Percentiles rank a stretch among this genome's conserved stretches.
phyloP scores from a whole-genome alignment of 495 filamentous ascomycete species.

The Physcia stellaris region DNA sequence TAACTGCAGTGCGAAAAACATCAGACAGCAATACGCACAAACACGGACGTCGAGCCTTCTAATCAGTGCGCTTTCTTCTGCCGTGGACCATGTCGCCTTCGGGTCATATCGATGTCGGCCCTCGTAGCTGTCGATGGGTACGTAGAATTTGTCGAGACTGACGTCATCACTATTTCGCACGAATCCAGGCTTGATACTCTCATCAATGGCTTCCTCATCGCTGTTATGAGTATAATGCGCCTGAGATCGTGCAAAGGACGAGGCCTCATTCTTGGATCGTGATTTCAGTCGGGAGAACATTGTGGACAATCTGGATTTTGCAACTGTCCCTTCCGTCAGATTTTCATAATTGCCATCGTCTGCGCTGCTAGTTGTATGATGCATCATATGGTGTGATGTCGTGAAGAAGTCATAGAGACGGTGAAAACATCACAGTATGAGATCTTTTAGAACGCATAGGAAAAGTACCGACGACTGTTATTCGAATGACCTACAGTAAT shows the following conservation, averaged over 20 bases:
- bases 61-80: constrained; percentile 55
- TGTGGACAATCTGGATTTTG: neutral
- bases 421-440: too few relatives aligned
- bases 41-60: constrained; percentile 43
- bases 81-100: constrained; percentile 51
- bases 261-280: constrained; percentile 1
- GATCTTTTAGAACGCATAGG: too few relatives aligned
- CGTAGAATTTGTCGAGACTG: constrained; percentile 30
- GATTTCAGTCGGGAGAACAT: constrained; percentile 3
- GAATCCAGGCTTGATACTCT: too few relatives aligned
- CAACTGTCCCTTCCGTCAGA: neutral
- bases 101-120: constrained; percentile 67
- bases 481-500: too few relatives aligned
- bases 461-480: too few relatives aligned
- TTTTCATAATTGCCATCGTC: too few relatives aligned
- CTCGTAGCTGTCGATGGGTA: constrained; percentile 50
- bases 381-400: too few relatives aligned
- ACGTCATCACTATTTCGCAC: too few relatives aligned
- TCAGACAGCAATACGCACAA: constrained; percentile 54
- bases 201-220: neutral
- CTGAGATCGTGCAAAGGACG: constrained; percentile 1
- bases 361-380: too few relatives aligned
- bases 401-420: too few relatives aligned
- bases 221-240: neutral
- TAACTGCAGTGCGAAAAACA: constrained; percentile 73